Base-by-base conservation (phyloP, 208 protist species). In the Trypanosoma lewisi region DNA sequence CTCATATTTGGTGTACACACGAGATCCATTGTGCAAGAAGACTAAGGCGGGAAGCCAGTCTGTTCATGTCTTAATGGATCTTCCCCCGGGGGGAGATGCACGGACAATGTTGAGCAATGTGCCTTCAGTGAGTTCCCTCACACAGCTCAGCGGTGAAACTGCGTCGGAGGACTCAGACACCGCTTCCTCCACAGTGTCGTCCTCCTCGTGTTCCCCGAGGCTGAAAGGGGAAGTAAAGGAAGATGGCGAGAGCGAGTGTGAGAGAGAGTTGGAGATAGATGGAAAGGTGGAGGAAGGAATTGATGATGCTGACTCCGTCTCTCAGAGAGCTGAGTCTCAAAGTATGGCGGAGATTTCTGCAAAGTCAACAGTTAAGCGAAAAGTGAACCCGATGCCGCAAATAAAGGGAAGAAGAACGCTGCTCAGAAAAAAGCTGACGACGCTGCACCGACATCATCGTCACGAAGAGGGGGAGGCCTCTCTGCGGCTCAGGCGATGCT, bases 401-500 rank as follows among this genome's bases (percentile, higher is more conserved):
- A 33, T 12, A 50, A 48, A 23, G 39, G 48, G 3, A 58, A 41
- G 25, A 49, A 53, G 2, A 39, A n/a, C 16, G 19, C 7, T 1
- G 4, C 31, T 36, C 11, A n/a, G 23, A 55, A 33, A 39, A 53
- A 34, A n/a, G 27, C 30, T 16, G 41, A 19, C 17, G 12, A 50
- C 27, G n/a, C 36, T 16, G 12, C 19, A 75, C 74, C 17, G 78
- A 78, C 36, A 30, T 9, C n/a, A 53, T 34, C 7, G 42, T 23
- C 9, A 54, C 4, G 0, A 31, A 27, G 63, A 47, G 63, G 83
- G 48, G 70, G 73, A 16, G 73, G 59, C 4, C 68, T 87, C 27
- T 69, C 83, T 16, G 78, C 73, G 0, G 78, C 80, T 31, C 59
- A 66, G 41, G 63, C 57, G 56, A 85, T 76, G 76, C 76, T 49